Base-by-base conservation (phyloP, 306 rosid species). In the Trifolium pratense region DNA sequence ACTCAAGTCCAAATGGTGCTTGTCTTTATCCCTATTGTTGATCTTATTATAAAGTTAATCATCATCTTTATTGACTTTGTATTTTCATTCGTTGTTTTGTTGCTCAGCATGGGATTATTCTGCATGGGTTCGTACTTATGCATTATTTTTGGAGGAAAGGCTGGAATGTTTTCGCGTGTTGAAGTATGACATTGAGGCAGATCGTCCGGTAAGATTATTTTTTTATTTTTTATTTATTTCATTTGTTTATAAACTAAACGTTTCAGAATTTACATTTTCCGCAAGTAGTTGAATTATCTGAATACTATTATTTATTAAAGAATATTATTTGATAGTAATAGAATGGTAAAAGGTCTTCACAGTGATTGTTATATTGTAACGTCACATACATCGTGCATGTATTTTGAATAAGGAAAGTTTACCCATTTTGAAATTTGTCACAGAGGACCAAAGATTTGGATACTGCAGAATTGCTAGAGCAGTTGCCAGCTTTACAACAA, bases 361-460 rank as follows among this genome's bases (percentile, higher is more conserved):
- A 36, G 48, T 45, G 57, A 25, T 69, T 32, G 51, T 49, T 63
- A 57, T 48, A 36, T 48, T 23, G 42, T 58, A 45, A 26, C 17
- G 13, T 58, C 52, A 36, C 15, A 31, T 15, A 16, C 73, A 51
- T 13, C 53, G 34, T n/a, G 1, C 43, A 15, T 34, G 43, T 18
- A 32, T 70, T 79, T 25, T 70, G 32, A 68, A 16, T 16, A 49
- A 34, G 52, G 73, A 45, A 61, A 71, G 31, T 66, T 57, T 9
- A 62, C 76, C 63, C 5, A 48, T 61, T 75, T 58, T 63, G 70
- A 80, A 71, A 80, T 76, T 80, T 88, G 83, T 77, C 46, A 66
- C 96, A 95, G 99, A 95, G 97, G 75, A 95, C 97, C 82, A 95
- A 92, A 79, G 99, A 95, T 80, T 79, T 92, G 85, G 97, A 89